phyloP scores from a whole-genome alignment of 768 basidiomycete genomes.

The Naganishia vaughanmartiniae region DNA sequence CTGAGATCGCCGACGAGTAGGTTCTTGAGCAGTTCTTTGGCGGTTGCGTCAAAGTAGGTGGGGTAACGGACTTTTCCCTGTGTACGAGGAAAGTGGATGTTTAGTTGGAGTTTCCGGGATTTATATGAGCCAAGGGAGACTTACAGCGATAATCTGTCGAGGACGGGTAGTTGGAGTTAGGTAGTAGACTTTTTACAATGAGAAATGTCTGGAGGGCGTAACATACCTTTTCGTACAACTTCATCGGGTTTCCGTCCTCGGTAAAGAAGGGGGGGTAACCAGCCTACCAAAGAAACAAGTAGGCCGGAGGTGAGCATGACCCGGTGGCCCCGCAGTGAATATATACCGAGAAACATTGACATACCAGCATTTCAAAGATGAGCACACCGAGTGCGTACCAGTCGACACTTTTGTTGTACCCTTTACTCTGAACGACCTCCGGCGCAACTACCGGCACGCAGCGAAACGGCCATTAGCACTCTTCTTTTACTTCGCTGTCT shows the following conservation, averaged over 20 bases:
- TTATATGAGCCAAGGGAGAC: background rate
- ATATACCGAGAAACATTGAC: slow-evolving; percentile 17
- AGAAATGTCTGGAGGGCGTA: no score
- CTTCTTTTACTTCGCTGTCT: background rate
- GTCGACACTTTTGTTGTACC: slow-evolving; percentile 54
- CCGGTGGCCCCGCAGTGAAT: background rate
- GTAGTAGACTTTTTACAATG: no score
- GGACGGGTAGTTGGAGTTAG: background rate
- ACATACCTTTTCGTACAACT: slow-evolving; percentile 53
- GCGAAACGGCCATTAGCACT: background rate
- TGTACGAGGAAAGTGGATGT: slow-evolving; percentile 24
- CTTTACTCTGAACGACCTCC: slow-evolving; percentile 54
- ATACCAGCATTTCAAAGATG: slow-evolving; percentile 54
- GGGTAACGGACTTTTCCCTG: slow-evolving; percentile 54
- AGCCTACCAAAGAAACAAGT: slow-evolving; percentile 37
- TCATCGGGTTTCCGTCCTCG: slow-evolving; percentile 55
- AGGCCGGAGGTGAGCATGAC: background rate
- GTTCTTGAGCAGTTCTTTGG: slow-evolving; percentile 53
- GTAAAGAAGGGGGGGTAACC: slow-evolving; percentile 55
- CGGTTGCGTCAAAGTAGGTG: slow-evolving; percentile 52
- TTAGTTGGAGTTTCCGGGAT: background rate
- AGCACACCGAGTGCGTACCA: slow-evolving; percentile 54
- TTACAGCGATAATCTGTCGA: slow-evolving; percentile 32
- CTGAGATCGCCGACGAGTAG: slow-evolving; percentile 52
- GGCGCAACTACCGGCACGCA: slow-evolving; percentile 45